These are phyloP conservation scores for Picochlorum sp. DNA, from an alignment of 139 green algal species.

Conservation along the genomic window DNA sequence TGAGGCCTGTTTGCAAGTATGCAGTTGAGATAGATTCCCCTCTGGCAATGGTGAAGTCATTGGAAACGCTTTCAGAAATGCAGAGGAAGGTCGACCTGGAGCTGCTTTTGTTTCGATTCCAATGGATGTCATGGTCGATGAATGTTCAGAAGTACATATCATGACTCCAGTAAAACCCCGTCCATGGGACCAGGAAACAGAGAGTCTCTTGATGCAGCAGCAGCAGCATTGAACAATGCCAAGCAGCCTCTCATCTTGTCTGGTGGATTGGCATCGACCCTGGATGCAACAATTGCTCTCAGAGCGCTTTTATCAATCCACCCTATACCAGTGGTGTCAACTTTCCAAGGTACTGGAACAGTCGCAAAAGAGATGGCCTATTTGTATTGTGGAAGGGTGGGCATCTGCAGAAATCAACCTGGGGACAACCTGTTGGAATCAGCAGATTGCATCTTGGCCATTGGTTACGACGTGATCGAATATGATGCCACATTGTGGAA, in stretches of 20 bases:
- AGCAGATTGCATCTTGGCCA: constrained; percentile 5
- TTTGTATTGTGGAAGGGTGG: constrained; percentile 11
- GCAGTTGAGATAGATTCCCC: constrained; percentile 3
- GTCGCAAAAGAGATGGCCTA: constrained; percentile 8
- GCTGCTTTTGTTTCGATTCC: constrained; percentile 15
- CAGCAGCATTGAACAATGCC: constrained; percentile 1
- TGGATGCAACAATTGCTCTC: not conserved
- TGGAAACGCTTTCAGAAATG: constrained; percentile 7
- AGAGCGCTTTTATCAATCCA: not conserved
- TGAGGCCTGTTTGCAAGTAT: constrained; percentile 14
- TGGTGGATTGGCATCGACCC: constrained; percentile 4
- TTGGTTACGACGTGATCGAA: constrained; percentile 15
- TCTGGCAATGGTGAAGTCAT: constrained; percentile 12
- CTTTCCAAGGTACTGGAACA: constrained; percentile 13
- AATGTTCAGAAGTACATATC: not conserved
- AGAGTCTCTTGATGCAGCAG: constrained; percentile 1
- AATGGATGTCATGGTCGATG: constrained; percentile 6
- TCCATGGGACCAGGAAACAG: not conserved
- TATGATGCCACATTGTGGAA: constrained; percentile 15
- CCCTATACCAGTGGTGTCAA: constrained; percentile 12
- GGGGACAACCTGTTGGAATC: constrained; percentile 14
- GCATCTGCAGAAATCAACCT: constrained; percentile 7
- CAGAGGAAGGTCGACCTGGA: constrained; percentile 11
- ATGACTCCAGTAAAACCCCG: not conserved
- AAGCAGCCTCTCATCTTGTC: constrained; percentile 8